Conservation (phyloP, 345 rosid genomes). For the Hirschfeldia incana region DNA sequence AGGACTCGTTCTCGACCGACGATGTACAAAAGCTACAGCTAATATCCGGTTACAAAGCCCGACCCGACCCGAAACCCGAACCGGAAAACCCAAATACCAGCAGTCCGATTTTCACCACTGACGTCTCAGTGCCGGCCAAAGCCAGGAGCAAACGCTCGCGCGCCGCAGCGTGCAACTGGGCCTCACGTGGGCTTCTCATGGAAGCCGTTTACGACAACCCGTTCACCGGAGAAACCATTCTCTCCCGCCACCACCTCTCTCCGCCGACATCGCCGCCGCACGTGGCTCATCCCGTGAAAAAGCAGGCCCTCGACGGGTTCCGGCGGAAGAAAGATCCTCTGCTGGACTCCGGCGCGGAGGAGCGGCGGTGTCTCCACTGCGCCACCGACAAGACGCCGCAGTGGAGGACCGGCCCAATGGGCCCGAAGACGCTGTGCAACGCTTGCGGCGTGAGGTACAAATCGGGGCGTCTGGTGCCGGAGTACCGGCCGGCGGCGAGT, state of each 20-base stretch:
- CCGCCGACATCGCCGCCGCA: slow-evolving; percentile 34
- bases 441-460: slow-evolving; percentile 62
- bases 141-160: slow-evolving; percentile 97
- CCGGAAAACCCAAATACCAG: slow-evolving; percentile 26
- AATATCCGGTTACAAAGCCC: slow-evolving; percentile 67
- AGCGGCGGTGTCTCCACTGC: slow-evolving; percentile 39
- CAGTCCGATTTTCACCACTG: slow-evolving; percentile 43
- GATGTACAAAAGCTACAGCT: slow-evolving; percentile 81
- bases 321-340: slow-evolving; percentile 42
- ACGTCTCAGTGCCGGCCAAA: slow-evolving; percentile 82
- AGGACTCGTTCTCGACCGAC: slow-evolving; percentile 93
- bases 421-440: slow-evolving; percentile 63
- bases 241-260: slow-evolving; percentile 39
- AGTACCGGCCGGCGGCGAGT: slow-evolving; percentile 42
- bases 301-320: slow-evolving; percentile 15
- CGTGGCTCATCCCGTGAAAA: slow-evolving; percentile 14
- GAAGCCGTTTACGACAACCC: slow-evolving; percentile 57
- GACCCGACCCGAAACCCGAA: slow-evolving; percentile 53
- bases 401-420: slow-evolving; percentile 46
- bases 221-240: slow-evolving; percentile 67
- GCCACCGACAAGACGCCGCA: slow-evolving; percentile 42
- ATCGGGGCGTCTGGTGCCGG: slow-evolving; percentile 42
- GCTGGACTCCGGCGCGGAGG: slow-evolving; percentile 40
- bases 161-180: slow-evolving; percentile 78
- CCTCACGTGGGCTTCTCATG: slow-evolving; percentile 68